Percentiles rank a stretch among this genome's conserved stretches.
phyloP scores from a whole-genome alignment of 257 asterid genomes.

The Solanum arcanum region DNA sequence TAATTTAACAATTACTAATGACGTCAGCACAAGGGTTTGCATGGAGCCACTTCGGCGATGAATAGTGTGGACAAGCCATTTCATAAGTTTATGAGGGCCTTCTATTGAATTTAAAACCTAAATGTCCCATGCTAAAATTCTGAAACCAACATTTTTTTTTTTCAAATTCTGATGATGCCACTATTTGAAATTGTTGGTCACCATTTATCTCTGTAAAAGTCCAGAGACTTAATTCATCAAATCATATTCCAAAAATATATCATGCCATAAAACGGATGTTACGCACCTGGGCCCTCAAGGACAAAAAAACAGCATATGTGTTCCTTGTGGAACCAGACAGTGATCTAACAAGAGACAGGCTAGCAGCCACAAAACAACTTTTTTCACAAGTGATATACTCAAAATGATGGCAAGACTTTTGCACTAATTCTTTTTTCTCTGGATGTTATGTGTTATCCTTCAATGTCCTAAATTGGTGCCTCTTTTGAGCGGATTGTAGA shows the following conservation, averaged over 20 bases:
- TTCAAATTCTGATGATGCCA: not conserved
- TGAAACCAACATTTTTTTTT: not conserved
- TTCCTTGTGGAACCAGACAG: not conserved
- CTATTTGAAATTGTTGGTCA: not conserved
- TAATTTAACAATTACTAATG: not conserved
- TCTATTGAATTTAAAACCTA: not conserved
- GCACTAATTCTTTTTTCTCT: too few relatives aligned
- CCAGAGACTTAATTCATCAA: not conserved
- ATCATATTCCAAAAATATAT: not conserved
- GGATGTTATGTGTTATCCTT: too few relatives aligned
- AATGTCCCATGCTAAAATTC: not conserved
- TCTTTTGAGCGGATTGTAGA: too few relatives aligned
- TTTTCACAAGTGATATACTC: not conserved
- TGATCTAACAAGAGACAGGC: not conserved
- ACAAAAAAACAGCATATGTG: not conserved
- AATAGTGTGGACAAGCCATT: not conserved
- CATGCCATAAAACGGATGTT: not conserved
- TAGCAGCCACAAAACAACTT: not conserved
- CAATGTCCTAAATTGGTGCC: too few relatives aligned
- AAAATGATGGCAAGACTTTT: too few relatives aligned
- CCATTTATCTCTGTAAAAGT: not conserved
- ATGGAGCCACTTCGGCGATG: not conserved
- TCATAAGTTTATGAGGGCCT: not conserved
- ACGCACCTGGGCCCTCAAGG: not conserved
- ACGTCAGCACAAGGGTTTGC: not conserved